Percentiles rank a stretch among this genome's conserved stretches.
These are phyloP conservation scores for Phoma sp. DNA, from an alignment of 2,329 filamentous ascomycete species.

Conservation along the genomic window DNA sequence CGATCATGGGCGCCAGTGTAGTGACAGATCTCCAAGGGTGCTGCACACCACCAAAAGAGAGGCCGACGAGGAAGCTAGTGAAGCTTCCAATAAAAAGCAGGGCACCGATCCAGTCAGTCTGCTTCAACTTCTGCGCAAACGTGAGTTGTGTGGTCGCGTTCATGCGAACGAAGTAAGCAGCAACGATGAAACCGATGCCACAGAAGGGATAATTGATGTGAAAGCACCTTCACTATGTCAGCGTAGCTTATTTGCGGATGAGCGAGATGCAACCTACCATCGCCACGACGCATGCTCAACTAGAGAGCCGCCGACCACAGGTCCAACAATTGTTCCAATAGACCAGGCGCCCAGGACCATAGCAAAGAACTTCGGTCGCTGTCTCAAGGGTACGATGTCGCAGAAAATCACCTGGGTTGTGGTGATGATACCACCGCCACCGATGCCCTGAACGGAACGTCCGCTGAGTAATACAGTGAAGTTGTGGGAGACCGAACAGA, in stretches of 20 bases:
- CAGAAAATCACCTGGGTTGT: conserved; percentile 54
- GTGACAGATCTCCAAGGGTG: conserved; percentile 50
- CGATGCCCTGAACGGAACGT: conserved; percentile 47
- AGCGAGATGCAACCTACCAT: conserved; percentile 49
- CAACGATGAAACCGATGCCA: conserved; percentile 31
- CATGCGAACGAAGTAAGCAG: conserved; percentile 30
- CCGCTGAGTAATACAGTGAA: conserved; percentile 46
- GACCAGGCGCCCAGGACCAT: conserved; percentile 56
- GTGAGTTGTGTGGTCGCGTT: conserved; percentile 27
- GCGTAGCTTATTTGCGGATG: not conserved
- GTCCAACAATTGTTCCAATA: conserved; percentile 61
- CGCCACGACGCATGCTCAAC: conserved; percentile 61
- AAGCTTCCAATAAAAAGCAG: conserved; percentile 49
- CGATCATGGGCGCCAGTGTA: conserved; percentile 49
- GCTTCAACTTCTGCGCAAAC: conserved; percentile 30
- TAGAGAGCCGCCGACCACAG: conserved; percentile 57
- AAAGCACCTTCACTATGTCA: conserved; percentile 55
- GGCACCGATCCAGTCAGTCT: conserved; percentile 53
- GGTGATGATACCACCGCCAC: conserved; percentile 49
- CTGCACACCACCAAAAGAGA: conserved; percentile 53
- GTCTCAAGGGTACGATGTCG: conserved; percentile 53
- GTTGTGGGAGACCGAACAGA: conserved; percentile 49
- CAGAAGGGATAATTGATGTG: conserved; percentile 68
- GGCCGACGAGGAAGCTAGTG: conserved; percentile 50
- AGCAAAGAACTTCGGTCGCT: conserved; percentile 51